Conservation (phyloP, 106 monocot species). For the Hemerocallis citrina region DNA sequence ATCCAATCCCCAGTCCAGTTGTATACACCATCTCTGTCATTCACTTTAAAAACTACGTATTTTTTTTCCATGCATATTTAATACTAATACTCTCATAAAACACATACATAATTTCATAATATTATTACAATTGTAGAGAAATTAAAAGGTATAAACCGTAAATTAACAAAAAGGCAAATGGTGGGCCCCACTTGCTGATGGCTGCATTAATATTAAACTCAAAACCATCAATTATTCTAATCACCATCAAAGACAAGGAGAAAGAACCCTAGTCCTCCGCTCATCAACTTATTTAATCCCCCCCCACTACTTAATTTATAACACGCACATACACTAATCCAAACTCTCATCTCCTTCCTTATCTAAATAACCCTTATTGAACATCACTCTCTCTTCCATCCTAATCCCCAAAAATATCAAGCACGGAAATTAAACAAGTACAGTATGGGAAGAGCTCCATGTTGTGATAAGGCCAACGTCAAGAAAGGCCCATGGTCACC, state of each 20-base stretch:
- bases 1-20: too few species aligned
- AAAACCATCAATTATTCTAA: conserved; percentile 1
- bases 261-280: conserved; percentile 11
- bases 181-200: background rate
- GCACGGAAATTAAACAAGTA: too few species aligned
- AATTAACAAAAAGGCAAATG: background rate
- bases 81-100: too few species aligned
- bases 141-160: too few species aligned
- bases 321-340: conserved; percentile 8
- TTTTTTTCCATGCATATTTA: too few species aligned
- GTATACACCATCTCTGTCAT: too few species aligned
- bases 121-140: too few species aligned
- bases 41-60: too few species aligned
- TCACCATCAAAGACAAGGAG: conserved; percentile 8
- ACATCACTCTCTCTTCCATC: too few species aligned
- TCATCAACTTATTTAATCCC: conserved; percentile 3
- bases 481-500: conserved; percentile 96
- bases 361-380: too few species aligned
- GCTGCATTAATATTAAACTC: background rate
- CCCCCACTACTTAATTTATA: background rate
- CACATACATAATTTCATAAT: too few species aligned
- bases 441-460: conserved; percentile 87
- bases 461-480: conserved; percentile 91
- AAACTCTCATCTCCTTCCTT: background rate
- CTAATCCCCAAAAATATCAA: too few species aligned